A percentile compares a stretch with the other conserved stretches of the same genome.
Evolutionary conservation across 345 rosid genomes (phyloP).

Genomic region (Linum usitatissimum): DNA sequence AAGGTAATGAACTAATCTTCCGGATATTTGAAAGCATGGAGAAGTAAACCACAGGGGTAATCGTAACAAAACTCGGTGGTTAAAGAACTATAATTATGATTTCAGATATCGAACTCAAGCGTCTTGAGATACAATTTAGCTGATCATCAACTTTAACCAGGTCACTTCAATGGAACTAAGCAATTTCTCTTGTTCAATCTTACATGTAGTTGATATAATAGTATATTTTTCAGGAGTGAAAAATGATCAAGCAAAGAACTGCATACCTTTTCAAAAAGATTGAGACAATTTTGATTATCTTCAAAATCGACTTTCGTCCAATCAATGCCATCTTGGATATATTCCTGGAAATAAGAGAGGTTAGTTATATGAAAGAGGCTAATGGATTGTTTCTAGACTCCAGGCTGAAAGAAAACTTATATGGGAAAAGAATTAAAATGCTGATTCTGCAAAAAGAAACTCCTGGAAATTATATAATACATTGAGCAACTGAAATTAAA

Average conservation of each 20-base stretch:
- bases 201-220: neutral
- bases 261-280: conserved; percentile 4
- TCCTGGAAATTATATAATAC: neutral
- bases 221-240: neutral
- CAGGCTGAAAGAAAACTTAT: too few relatives aligned
- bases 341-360: neutral
- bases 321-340: conserved; percentile 10
- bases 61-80: neutral
- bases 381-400: neutral
- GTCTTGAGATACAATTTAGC: neutral
- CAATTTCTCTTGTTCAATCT: neutral
- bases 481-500: neutral
- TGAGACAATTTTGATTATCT: conserved; percentile 4
- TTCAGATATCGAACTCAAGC: neutral
- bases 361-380: neutral
- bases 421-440: too few relatives aligned
- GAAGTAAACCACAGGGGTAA: neutral
- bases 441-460: neutral
- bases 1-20: neutral
- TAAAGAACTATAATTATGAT: neutral
- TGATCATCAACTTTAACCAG: neutral
- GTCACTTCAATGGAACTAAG: too few relatives aligned
- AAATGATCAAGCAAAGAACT: neutral
- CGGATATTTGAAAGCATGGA: neutral
- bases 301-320: conserved; percentile 4